These are phyloP conservation scores for Backusella luteola DNA, from an alignment of 192 early-diverging fungal genomes.

Conservation along the genomic window DNA sequence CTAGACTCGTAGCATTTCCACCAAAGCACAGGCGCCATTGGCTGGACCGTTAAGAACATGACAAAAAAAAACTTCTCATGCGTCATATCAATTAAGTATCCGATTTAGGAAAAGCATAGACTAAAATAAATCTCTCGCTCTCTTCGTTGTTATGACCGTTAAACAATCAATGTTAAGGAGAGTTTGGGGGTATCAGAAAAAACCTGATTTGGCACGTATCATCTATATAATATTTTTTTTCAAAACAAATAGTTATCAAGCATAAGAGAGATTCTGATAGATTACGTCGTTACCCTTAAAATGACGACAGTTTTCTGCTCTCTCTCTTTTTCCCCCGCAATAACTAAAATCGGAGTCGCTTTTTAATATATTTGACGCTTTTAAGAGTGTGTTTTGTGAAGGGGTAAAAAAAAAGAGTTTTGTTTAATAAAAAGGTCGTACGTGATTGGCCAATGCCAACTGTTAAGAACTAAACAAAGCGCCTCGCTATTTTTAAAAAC, in stretches of 20 bases:
- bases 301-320: neutral
- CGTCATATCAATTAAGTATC: constrained; percentile 10
- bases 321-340: neutral
- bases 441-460: neutral
- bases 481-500: constrained; percentile 3
- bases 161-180: constrained; percentile 1
- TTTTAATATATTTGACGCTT: neutral
- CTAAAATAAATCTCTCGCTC: no score
- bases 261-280: neutral
- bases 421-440: neutral
- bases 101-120: neutral
- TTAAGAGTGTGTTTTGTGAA: neutral
- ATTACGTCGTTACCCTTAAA: neutral
- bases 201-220: neutral
- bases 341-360: neutral
- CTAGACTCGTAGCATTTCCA: constrained; percentile 8
- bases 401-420: neutral
- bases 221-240: neutral
- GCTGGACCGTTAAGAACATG: neutral
- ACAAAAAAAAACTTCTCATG: neutral
- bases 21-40: neutral
- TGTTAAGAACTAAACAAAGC: neutral
- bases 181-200: neutral
- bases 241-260: neutral
- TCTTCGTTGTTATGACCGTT: neutral